These are phyloP conservation scores for Pseudogymnoascus sp. DNA, from an alignment of 2,329 filamentous ascomycete genomes.

Conservation along the genomic window DNA sequence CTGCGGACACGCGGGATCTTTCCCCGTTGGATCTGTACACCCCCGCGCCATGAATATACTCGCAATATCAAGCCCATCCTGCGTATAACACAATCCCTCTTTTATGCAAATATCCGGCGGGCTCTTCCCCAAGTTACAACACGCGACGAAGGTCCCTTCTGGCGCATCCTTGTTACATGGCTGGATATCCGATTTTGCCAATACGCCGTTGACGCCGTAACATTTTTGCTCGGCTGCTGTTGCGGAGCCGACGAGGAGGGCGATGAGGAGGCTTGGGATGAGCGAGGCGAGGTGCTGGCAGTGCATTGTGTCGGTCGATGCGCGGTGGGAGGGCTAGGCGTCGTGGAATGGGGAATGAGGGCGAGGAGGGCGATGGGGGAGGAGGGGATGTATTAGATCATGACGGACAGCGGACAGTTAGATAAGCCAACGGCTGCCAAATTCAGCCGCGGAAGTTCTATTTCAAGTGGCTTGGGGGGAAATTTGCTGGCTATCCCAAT, in stretches of 20 bases:
- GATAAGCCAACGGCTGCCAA: no score
- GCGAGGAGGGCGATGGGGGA: background rate
- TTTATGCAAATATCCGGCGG: background rate
- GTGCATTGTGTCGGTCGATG: background rate
- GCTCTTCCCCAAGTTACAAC: background rate
- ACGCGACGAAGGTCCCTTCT: background rate
- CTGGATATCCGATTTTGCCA: background rate
- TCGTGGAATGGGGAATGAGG: background rate
- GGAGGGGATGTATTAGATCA: constrained; percentile 19
- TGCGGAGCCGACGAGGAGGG: background rate
- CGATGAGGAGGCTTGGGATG: background rate
- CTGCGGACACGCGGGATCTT: background rate
- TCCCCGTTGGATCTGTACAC: background rate
- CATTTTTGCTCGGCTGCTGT: background rate
- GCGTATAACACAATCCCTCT: background rate
- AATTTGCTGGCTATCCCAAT: background rate
- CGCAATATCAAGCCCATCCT: background rate
- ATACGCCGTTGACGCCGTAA: background rate
- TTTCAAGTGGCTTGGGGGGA: background rate
- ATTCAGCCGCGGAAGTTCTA: no score
- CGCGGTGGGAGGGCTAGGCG: background rate
- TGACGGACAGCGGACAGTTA: no score
- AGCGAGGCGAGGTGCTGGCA: background rate
- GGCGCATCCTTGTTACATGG: background rate
- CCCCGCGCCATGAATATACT: background rate